Evolutionary conservation across 1,284 basidiomycete genomes (phyloP), one percentile per base, ranked within the genome.

Genomic region (Puccinia horiana): DNA sequence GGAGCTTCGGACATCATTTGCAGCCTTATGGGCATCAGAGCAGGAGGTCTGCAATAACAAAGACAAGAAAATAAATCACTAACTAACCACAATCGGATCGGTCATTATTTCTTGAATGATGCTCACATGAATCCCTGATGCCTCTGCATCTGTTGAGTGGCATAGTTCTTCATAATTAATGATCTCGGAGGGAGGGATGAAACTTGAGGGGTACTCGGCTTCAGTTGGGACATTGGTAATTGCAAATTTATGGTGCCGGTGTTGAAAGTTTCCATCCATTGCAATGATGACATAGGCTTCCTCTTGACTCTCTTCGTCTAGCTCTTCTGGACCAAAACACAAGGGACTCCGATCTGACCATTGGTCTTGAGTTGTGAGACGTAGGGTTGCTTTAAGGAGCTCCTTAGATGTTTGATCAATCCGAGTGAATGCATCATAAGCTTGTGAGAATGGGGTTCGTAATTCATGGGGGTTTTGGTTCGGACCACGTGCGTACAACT

Each of bases 181-280:
- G 26, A 78, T 63, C 35, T 61, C 12, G 3, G 42, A 78, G 18
- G 76, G 61, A 0, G 26, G 23, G 3, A 78, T 37, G 44, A 78
- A 78, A 26, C 26, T 65, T 0, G 26, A 23, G 18, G 58, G 58
- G 35, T 65, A 77, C 26, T 77, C 20, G 9, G 37, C 32, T 18
- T 67, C 20, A 20, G 44, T 67, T 23, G 76, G 76, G 63, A 26
- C n/a, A 35, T 67, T 61, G 18, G 58, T 63, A n/a, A 58, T 76
- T 40, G 75, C 54, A 54, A 63, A 58, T 16, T 40, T 12, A 44
- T 77, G 58, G 61, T 76, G 75, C 44, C 14, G 58, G 18, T 65
- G 58, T 67, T 77, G 76, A n/a, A 77, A 77, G 61, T 77, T 77
- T 9, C 58, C 44, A 35, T 77, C 76, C 56, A 77, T 47, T 14